These are phyloP conservation scores for Secale cereale DNA, from an alignment of 176 grass and related monocot species.

Conservation along the genomic window DNA sequence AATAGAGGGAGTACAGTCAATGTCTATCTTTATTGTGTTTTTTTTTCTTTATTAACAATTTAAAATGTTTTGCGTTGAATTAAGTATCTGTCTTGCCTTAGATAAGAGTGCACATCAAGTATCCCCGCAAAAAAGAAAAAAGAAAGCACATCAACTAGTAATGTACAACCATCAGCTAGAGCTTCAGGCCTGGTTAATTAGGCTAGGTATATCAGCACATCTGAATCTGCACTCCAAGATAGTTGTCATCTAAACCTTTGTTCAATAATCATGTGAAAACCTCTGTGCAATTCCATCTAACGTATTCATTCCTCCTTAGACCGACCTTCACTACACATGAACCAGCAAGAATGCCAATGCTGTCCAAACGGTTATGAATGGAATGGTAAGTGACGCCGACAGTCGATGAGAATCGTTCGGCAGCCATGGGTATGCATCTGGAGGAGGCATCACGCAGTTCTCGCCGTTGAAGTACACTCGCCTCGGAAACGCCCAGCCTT, in stretches of 20 bases:
- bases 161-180: constrained; percentile 11
- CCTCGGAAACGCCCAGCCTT: constrained; percentile 87
- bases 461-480: constrained; percentile 83
- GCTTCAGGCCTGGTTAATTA: background rate
- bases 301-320: background rate
- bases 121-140: too few species aligned
- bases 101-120: background rate
- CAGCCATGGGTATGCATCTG: constrained; percentile 73
- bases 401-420: constrained; percentile 53
- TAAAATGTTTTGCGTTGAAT: background rate
- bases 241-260: background rate
- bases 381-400: constrained; percentile 23
- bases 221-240: constrained; percentile 4
- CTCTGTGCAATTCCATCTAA: background rate
- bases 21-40: too few species aligned
- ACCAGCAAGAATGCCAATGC: constrained; percentile 19
- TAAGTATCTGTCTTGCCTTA: background rate
- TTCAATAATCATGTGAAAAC: constrained; percentile 28
- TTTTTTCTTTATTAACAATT: too few species aligned
- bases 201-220: background rate
- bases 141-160: background rate
- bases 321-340: constrained; percentile 6
- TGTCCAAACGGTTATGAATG: constrained; percentile 4
- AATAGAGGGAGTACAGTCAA: too few species aligned
- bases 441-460: constrained; percentile 85